Evolutionary conservation across 768 basidiomycete genomes (phyloP), one percentile per base, ranked within the genome.

Genomic region (Termitomyces sp.): DNA sequence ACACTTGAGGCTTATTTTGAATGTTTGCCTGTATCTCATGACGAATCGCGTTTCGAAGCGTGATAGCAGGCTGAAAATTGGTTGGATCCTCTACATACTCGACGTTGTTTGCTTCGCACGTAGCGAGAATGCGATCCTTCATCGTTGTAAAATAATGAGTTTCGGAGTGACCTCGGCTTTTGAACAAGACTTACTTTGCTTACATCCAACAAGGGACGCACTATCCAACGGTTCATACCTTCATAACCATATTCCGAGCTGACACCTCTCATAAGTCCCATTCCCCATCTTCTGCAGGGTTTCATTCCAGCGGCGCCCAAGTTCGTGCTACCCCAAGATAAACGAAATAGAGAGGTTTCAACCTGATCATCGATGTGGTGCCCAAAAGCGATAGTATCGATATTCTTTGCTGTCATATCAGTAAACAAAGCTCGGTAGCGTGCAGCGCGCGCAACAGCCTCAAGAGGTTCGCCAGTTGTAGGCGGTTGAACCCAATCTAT

Each of bases 281-380:
- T 94, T 1, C 92, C 92, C 85, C 85, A 91, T 47, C 90, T 78
- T 12, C 92, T 80, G 49, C 77, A 73, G 1, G 73, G 73, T 42
- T 80, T 77, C 88, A 93, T 93, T 4, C 87, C 91, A 12, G 80
- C 80, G 0, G 85, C 80, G 0, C 88, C 88, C 16, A 81, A 56
- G 45, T 72, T 67, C 2, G 82, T 77, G 6, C 85, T 86, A 0
- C 87, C 85, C 60, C 71, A 78, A 6, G 82, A 77, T 16, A 88
- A 67, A 6, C 92, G 83, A 78, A 92, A 84, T 54, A 94, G 72
- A 33, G 84, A 78, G 0, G 92, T 94, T 68, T 94, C 92, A 11
- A 93, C 80, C 67, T 93, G 90, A 67, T 94, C 92, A 66, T 94
- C 90, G 3, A 80, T 80, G 66, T 94, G 92, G 64, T 94, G 92